These are phyloP conservation scores for Debaryomyces udenii DNA, from an alignment of 1,139 yeast genomes.

Conservation along the genomic window DNA sequence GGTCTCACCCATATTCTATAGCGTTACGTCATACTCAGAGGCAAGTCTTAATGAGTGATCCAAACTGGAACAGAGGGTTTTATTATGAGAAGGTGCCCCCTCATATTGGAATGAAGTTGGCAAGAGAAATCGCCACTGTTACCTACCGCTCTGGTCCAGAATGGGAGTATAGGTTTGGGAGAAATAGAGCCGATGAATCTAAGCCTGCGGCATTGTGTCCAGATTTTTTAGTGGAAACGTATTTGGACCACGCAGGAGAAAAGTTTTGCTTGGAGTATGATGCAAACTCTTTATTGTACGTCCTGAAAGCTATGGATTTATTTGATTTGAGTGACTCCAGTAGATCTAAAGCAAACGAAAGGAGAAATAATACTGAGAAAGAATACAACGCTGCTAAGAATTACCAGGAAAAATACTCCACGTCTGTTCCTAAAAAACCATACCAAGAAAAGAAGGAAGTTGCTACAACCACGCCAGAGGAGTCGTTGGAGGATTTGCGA, in stretches of 20 bases:
- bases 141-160: constrained; percentile 96
- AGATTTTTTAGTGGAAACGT: constrained; percentile 88
- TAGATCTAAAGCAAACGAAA: constrained; percentile 44
- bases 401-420: constrained; percentile 17
- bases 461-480: constrained; percentile 49
- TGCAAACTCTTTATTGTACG: constrained; percentile 83
- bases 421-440: constrained; percentile 57
- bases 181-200: constrained; percentile 81
- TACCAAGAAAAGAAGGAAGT: constrained; percentile 51
- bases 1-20: constrained; percentile 91
- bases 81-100: constrained; percentile 83
- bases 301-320: constrained; percentile 92
- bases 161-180: constrained; percentile 92
- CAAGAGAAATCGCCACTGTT: constrained; percentile 91
- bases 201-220: constrained; percentile 88
- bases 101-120: constrained; percentile 91
- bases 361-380: constrained; percentile 41
- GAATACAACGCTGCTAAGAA: constrained; percentile 18
- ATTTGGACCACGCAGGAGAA: constrained; percentile 92
- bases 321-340: constrained; percentile 72
- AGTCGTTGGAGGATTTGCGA: constrained; percentile 60
- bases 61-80: constrained; percentile 91
- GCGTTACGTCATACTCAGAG: constrained; percentile 94
- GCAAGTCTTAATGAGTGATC: constrained; percentile 92
- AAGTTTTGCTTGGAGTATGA: constrained; percentile 91